Evolutionary conservation across 768 basidiomycete genomes (phyloP).

Genomic region (Coprinopsis cinerea): DNA sequence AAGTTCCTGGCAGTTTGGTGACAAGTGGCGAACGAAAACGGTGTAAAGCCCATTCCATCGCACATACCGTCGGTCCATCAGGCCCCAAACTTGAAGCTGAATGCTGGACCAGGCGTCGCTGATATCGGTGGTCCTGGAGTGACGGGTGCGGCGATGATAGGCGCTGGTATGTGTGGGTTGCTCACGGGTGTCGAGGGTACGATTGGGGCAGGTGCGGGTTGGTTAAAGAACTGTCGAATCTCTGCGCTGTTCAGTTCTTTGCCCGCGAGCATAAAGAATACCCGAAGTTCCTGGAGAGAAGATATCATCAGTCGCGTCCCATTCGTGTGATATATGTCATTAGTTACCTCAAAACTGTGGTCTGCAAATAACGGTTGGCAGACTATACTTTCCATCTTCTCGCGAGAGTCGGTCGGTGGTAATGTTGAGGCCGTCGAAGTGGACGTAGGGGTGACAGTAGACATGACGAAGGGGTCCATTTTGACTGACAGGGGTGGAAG

Average conservation of each 20-base stretch:
- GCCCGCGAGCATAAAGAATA: constrained; percentile 12
- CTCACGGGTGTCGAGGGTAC: not conserved
- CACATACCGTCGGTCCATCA: no score
- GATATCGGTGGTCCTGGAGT: no score
- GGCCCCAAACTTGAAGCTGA: not conserved
- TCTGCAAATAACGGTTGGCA: constrained; percentile 10
- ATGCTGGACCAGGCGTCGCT: no score
- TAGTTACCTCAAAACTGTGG: constrained; percentile 16
- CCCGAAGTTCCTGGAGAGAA: constrained; percentile 12
- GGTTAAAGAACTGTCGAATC: constrained; percentile 8
- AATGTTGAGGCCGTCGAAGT: not conserved
- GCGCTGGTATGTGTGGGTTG: no score
- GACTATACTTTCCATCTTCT: constrained; percentile 11
- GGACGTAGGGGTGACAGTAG: not conserved
- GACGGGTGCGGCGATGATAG: no score
- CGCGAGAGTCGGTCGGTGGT: not conserved
- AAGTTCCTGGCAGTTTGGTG: no score
- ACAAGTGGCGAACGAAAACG: no score
- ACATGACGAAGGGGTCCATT: constrained; percentile 9
- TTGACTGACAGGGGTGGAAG: constrained; percentile 5
- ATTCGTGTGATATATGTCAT: not conserved
- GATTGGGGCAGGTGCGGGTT: not conserved
- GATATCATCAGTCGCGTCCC: not conserved
- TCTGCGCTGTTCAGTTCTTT: constrained; percentile 14
- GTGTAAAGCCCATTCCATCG: no score